Evolutionary conservation across 1,284 basidiomycete genomes (phyloP), one percentile per base, ranked within the genome.

Genomic region (Pseudozyma thailandica): DNA sequence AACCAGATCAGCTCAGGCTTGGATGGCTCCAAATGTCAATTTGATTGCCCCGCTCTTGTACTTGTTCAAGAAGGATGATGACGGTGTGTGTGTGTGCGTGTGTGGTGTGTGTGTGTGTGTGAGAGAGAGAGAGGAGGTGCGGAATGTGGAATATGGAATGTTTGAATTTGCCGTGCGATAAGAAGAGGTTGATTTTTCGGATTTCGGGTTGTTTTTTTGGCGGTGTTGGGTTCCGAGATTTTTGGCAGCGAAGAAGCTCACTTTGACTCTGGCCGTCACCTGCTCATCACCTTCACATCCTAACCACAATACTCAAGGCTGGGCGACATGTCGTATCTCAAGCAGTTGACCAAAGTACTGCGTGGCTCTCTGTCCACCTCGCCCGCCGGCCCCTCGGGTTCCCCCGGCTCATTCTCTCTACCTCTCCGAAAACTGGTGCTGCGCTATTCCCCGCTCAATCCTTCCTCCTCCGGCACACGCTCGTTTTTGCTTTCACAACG

Each of bases 351-450:
- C n/a, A 42, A 44, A n/a, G 20, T 72, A n/a, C 47, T 72, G 2
- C 59, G 70, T 2, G 70, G 70, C 2, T 49, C 50, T 0, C 52
- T 72, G 6, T 37, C 49, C 21, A 50, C 70, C 13, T 5, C 31
- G 0, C 52, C 64, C 0, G 18, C 51, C 1, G 30, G 41, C 4
- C 42, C 50, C 3, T 15, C 44, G 1, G 58, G 57, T 8, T 25
- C 53, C 1, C 44, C 58, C 0, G 53, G 53, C 0, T 18, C 60
- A 0, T 73, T 68, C 53, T 56, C 60, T 12, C 55, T 73, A 0
- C 65, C 71, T 0, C 13, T 64, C 0, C 64, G 71, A 6, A 73
- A 73, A 39, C 50, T 73, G n/a, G 65, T 73, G 3, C 30, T 73
- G 12, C 60, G 66, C 1, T 73, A 73, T 30, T 49, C 38, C 2